Evolutionary conservation across 2,329 filamentous ascomycete genomes (phyloP), one percentile per base, ranked within the genome.

Genomic region (Zymoseptoria ardabiliae): DNA sequence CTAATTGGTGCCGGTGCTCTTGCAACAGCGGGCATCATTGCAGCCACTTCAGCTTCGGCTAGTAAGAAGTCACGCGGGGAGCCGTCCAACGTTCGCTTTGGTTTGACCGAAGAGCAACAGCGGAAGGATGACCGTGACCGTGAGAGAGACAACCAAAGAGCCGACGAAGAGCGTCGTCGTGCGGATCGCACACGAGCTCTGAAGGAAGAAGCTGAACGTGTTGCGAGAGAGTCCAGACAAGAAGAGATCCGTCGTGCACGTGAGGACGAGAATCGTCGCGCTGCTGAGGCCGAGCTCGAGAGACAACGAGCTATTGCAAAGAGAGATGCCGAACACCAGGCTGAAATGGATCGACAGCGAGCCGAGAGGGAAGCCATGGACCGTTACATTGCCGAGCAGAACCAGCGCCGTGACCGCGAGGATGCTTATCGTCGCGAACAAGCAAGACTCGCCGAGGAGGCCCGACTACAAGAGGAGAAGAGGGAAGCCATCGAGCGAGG

Each of bases 81-180:
- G 8, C 11, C 22, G 25, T 49, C 75, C 8, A 79, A 77, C 60
- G 84, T 86, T 7, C 79, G 81, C 57, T 85, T 85, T 63, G 78
- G 81, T 45, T 68, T 85, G 54, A 84, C 82, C 0, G 75, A 83
- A 53, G 81, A 84, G 67, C 81, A 85, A 70, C 75, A 73, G 41
- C 75, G 78, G 28, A 80, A 78, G 56, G 81, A 82, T 57, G 67
- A 72, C 28, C 72, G 72, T 28, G 72, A 75, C 54, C 69, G 66
- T 19, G 68, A 68, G 5, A 72, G 69, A 58, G 68, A 75, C 53
- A 65, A 74, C 21, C 60, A 63, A 64, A 63, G 60, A 50, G 58
- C 64, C 41, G 60, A 64, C 54, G 65, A 68, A 35, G 66, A 69
- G 23, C 67, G 71, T 50, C 63, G 68, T 10, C 65, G 70, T 19